Conservation (phyloP, 164 flowering plant species). For the Sedum album region DNA sequence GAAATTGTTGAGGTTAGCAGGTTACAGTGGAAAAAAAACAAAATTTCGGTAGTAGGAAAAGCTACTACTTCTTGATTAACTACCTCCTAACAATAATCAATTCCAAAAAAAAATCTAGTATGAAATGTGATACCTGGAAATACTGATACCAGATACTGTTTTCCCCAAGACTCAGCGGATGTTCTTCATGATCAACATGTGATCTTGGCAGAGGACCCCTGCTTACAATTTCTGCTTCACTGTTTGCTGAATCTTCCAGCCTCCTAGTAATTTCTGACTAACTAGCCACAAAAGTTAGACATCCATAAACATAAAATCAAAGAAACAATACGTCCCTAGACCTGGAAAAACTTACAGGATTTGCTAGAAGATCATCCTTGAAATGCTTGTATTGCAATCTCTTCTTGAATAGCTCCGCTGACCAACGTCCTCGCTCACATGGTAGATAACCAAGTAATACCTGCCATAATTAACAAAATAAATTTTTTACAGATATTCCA, state of each 20-base stretch:
- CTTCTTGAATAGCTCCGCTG: not conserved
- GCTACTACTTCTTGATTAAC: constrained; percentile 5
- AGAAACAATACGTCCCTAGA: not conserved
- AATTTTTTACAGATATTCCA: not conserved
- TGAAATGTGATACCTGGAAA: constrained; percentile 60
- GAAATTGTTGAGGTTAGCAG: not conserved
- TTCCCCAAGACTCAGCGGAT: constrained; percentile 92
- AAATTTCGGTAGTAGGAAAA: not conserved
- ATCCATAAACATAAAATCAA: constrained; percentile 13
- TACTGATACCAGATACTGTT: constrained; percentile 88
- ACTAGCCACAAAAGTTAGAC: constrained; percentile 78
- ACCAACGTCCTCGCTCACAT: constrained; percentile 2
- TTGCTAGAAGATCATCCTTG: constrained; percentile 6
- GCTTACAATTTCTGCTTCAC: constrained; percentile 30
- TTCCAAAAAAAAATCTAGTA: not conserved
- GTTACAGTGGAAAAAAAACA: not conserved
- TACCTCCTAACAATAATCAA: not conserved
- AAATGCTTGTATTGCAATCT: constrained; percentile 7
- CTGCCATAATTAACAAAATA: not conserved
- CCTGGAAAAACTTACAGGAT: constrained; percentile 5
- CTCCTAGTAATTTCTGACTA: constrained; percentile 92
- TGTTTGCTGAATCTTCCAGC: constrained; percentile 43
- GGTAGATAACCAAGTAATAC: constrained; percentile 8
- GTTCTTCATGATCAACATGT: constrained; percentile 72
- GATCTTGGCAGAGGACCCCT: constrained; percentile 71